phyloP scores from a whole-genome alignment of 495 filamentous ascomycete species.

The Aspergillus nidulans region DNA sequence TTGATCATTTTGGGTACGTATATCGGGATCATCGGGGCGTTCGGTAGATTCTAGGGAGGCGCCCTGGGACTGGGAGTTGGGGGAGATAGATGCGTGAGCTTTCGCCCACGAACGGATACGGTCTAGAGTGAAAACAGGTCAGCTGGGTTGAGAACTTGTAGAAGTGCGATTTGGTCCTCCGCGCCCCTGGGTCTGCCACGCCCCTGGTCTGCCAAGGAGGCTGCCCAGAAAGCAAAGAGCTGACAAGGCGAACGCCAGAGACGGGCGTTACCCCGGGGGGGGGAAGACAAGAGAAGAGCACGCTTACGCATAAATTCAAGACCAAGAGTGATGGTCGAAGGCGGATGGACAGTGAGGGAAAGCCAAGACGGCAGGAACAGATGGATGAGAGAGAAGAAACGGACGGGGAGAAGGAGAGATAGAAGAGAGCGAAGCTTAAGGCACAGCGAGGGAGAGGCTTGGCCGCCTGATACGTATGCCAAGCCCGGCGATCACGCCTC shows the following conservation, averaged over 20 bases:
- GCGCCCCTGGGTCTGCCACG: too few species aligned
- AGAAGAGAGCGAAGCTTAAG: constrained; percentile 12
- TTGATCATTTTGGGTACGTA: constrained; percentile 30
- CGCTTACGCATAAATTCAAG: constrained; percentile 43
- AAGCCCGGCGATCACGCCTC: constrained; percentile 1
- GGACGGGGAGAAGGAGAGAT: background rate
- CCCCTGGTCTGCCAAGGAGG: too few species aligned
- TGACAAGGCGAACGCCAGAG: background rate
- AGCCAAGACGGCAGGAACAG: background rate
- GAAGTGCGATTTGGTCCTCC: background rate
- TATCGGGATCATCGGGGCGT: constrained; percentile 21
- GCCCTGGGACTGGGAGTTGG: constrained; percentile 8
- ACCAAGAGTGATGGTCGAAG: constrained; percentile 14
- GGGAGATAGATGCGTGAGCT: constrained; percentile 39
- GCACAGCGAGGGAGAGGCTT: constrained; percentile 1
- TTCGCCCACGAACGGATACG: constrained; percentile 47
- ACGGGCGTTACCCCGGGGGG: too few species aligned
- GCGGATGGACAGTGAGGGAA: background rate
- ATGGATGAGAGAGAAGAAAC: background rate
- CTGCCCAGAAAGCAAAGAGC: too few species aligned
- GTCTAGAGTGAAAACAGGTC: constrained; percentile 24
- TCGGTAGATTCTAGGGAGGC: constrained; percentile 11
- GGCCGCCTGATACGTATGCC: constrained; percentile 14
- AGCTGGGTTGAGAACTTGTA: constrained; percentile 6
- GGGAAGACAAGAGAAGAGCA: background rate